Percentiles rank a stretch among this genome's conserved stretches.
phyloP scores from a whole-genome alignment of 2,329 filamentous ascomycete species.

The Elsinoe necatrix region DNA sequence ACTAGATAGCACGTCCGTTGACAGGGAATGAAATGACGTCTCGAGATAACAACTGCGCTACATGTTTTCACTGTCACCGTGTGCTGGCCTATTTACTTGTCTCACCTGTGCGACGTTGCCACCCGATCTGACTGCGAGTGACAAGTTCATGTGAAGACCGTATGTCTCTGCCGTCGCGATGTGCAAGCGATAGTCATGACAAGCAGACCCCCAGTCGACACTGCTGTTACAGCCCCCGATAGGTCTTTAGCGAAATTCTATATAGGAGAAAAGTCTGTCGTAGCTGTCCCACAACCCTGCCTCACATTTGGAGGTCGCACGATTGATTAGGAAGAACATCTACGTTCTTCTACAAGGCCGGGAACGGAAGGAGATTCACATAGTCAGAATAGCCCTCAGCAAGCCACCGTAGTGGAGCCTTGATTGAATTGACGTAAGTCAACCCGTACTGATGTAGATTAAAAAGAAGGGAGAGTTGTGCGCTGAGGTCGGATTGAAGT shows the following conservation, averaged over 20 bases:
- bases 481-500: no score
- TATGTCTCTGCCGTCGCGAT: no score
- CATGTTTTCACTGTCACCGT: no score
- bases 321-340: constrained; percentile 36
- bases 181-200: no score
- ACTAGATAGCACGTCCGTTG: constrained; percentile 51
- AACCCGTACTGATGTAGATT: constrained; percentile 20
- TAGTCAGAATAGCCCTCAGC: constrained; percentile 32
- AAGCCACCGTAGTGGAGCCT: constrained; percentile 35
- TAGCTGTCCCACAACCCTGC: constrained; percentile 38
- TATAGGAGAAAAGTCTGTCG: constrained; percentile 22
- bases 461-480: constrained; percentile 16
- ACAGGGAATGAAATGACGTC: neutral
- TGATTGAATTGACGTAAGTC: constrained; percentile 27
- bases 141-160: no score
- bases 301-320: constrained; percentile 28
- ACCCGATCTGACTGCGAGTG: no score
- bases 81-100: no score
- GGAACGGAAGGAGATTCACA: constrained; percentile 38
- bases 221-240: no score
- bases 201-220: no score
- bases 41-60: neutral
- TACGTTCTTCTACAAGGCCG: constrained; percentile 34
- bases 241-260: no score
- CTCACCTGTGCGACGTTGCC: no score